A percentile compares a stretch with the other conserved stretches of the same genome.
Conservation (phyloP, 352 stramenopile genomes). For the Globisporangium camurandrum region DNA sequence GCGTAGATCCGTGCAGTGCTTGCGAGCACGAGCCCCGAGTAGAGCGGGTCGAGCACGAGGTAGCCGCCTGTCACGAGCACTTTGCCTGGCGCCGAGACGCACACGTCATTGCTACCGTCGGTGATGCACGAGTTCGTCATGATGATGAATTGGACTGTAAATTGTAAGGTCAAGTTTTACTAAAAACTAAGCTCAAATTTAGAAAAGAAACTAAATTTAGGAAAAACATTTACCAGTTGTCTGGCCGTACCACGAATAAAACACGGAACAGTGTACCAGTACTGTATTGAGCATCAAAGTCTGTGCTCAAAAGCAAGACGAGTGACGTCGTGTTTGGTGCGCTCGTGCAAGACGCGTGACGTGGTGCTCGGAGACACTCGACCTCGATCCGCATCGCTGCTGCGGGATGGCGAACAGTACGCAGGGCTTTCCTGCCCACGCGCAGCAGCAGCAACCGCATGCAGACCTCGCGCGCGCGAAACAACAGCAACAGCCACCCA, state of each 20-base stretch:
- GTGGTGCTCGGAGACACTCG: too few relatives aligned
- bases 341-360: too few relatives aligned
- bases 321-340: too few relatives aligned
- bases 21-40: conserved; percentile 88
- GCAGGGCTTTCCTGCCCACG: neutral
- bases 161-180: neutral
- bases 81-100: conserved; percentile 94
- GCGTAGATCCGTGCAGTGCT: conserved; percentile 92
- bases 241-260: too few relatives aligned
- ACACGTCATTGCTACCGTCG: conserved; percentile 8
- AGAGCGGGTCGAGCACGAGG: conserved; percentile 89
- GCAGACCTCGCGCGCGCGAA: neutral
- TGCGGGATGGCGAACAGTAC: neutral
- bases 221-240: too few relatives aligned
- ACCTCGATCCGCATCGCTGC: too few relatives aligned
- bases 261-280: too few relatives aligned
- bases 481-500: neutral
- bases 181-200: too few relatives aligned
- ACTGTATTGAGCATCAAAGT: too few relatives aligned
- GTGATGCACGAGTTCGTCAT: neutral
- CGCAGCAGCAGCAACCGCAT: conserved; percentile 2
- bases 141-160: too few relatives aligned
- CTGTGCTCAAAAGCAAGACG: too few relatives aligned
- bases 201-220: too few relatives aligned
- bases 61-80: conserved; percentile 95